Evolutionary conservation across 108 stramenopile genomes (phyloP).

Genomic region (Thalassiosira profunda): DNA sequence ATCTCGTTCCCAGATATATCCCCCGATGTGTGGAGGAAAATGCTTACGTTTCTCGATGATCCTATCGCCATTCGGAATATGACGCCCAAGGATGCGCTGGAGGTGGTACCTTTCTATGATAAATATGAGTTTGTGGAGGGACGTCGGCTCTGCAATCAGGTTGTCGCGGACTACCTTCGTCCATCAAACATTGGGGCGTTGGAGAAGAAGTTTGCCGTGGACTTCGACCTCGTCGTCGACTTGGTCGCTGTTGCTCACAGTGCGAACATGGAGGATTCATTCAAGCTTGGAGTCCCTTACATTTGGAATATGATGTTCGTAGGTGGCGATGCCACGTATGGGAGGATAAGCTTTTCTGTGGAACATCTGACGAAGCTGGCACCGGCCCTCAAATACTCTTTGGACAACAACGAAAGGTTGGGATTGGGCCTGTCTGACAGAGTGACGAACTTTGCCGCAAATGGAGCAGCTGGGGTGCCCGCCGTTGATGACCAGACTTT

Average conservation of each 20-base stretch:
- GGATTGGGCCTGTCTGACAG: neutral
- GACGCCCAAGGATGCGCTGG: neutral
- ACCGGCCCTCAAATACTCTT: neutral
- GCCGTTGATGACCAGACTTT: neutral
- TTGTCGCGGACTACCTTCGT: neutral
- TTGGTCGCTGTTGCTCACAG: neutral
- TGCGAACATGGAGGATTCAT: neutral
- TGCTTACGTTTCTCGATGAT: neutral
- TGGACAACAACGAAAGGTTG: neutral
- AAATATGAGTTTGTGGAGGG: constrained; percentile 2
- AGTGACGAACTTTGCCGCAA: too few relatives aligned
- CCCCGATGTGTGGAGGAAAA: neutral
- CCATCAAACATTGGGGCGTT: neutral
- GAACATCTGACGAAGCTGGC: neutral
- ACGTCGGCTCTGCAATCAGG: neutral
- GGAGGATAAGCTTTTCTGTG: neutral
- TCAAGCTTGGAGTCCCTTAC: neutral
- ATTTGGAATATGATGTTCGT: neutral
- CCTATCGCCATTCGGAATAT: neutral
- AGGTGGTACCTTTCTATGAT: neutral
- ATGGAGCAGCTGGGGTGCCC: too few relatives aligned
- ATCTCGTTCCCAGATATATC: constrained; percentile 3
- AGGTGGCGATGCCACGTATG: neutral
- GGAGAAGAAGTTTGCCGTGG: neutral
- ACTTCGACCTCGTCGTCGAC: neutral